A percentile compares a stretch with the other conserved stretches of the same genome.
These are phyloP conservation scores for Cercophora sp. DNA, from an alignment of 495 filamentous ascomycete genomes.

Conservation along the genomic window DNA sequence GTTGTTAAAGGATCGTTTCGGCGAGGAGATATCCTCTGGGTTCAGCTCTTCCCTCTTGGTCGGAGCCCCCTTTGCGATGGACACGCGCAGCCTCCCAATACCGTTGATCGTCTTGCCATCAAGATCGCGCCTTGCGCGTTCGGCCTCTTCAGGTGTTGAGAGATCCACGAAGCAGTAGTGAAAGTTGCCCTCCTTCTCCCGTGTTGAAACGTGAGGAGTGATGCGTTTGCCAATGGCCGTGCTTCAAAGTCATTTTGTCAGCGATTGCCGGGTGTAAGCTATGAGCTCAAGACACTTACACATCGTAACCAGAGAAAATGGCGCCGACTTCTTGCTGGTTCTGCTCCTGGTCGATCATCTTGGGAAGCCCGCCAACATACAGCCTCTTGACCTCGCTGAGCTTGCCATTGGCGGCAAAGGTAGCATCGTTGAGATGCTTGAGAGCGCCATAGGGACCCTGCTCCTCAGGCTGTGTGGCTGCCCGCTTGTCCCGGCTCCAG, in stretches of 20 bases:
- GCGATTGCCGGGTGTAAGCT: background rate
- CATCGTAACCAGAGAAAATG: constrained; percentile 56
- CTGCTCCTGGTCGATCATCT: constrained; percentile 51
- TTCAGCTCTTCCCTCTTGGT: background rate
- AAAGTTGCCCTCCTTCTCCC: constrained; percentile 52
- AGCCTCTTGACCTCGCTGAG: constrained; percentile 54
- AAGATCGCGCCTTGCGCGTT: constrained; percentile 33
- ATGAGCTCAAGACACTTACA: constrained; percentile 31
- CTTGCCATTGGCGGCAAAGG: too few species aligned
- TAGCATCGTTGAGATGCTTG: too few species aligned
- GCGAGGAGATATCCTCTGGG: background rate
- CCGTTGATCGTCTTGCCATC: constrained; percentile 26
- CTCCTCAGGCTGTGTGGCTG: constrained; percentile 5
- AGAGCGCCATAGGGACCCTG: too few species aligned
- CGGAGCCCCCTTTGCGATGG: constrained; percentile 12
- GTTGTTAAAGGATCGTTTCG: background rate
- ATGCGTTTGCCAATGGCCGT: constrained; percentile 63
- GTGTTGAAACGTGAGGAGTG: constrained; percentile 51
- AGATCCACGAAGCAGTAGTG: constrained; percentile 70
- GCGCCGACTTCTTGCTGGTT: constrained; percentile 50
- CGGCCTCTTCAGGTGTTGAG: constrained; percentile 50
- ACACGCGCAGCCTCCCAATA: constrained; percentile 20
- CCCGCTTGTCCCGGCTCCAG: constrained; percentile 27
- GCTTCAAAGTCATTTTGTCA: constrained; percentile 12
- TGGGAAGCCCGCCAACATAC: constrained; percentile 61